Percentiles rank a stretch among this genome's conserved stretches.
phyloP scores from a whole-genome alignment of 2,329 filamentous ascomycete species.

The Aaosphaeria arxii region DNA sequence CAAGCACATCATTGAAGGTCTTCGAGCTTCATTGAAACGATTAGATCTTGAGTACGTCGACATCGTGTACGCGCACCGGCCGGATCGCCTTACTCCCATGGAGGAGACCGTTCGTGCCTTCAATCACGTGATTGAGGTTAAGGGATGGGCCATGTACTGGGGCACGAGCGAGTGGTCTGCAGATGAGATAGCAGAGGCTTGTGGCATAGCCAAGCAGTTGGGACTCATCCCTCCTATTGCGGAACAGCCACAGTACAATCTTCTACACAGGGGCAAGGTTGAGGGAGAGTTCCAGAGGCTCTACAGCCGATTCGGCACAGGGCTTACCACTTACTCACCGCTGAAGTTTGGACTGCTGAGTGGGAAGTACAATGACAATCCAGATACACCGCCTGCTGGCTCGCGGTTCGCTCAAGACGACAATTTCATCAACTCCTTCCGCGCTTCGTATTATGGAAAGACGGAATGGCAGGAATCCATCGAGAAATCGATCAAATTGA shows the following conservation, averaged over 20 bases:
- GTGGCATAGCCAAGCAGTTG: constrained; percentile 58
- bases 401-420: constrained; percentile 58
- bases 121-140: constrained; percentile 65
- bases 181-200: constrained; percentile 58
- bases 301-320: constrained; percentile 53
- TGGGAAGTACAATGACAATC: constrained; percentile 59
- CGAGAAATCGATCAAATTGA: constrained; percentile 52
- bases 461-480: constrained; percentile 52
- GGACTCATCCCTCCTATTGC: constrained; percentile 55
- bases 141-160: constrained; percentile 67
- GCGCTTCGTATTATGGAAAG: constrained; percentile 44
- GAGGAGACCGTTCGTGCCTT: constrained; percentile 70
- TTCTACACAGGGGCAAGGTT: constrained; percentile 56
- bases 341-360: constrained; percentile 57
- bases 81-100: constrained; percentile 67
- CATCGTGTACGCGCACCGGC: constrained; percentile 67
- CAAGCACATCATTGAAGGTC: constrained; percentile 69
- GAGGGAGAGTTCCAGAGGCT: constrained; percentile 58
- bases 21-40: constrained; percentile 58
- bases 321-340: constrained; percentile 55
- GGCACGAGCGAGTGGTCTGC: constrained; percentile 60
- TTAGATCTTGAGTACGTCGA: constrained; percentile 63
- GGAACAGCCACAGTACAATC: constrained; percentile 57
- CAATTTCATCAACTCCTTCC: constrained; percentile 51
- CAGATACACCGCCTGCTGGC: constrained; percentile 54